Evolutionary conservation across 202 grass and related monocot species (phyloP), one percentile per base, ranked within the genome.

Genomic region (Hordeum pubiflorum): DNA sequence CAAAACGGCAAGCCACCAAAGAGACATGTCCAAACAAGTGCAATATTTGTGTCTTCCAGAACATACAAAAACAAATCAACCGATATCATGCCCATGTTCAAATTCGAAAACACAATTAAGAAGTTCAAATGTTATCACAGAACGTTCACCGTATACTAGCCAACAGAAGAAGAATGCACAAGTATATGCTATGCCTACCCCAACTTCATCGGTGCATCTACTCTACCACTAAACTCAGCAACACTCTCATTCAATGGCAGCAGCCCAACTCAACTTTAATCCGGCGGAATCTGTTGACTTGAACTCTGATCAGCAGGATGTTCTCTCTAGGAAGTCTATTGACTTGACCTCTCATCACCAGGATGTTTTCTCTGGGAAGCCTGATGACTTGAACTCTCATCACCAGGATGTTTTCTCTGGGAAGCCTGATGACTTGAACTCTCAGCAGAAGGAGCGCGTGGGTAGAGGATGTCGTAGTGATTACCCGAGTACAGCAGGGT

Each of bases 391-490:
- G 33, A 22, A 64, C n/a, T 57, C 75, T 55, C 7, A 27, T 48
- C 57, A 79, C 29, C 41, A 22, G 36, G 26, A 21, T 54, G 43
- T 41, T 71, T 31, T 77, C 65, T 24, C 31, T 27, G 21, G 2
- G 3, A 26, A 72, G 22, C 23, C 41, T 24, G 56, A 6, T 63
- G 55, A n/a, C 13, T 76, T 72, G 41, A 39, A 63, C 21, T 37
- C 20, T 10, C 22, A 75, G 36, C 62, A 52, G 34, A 54, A 46
- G 37, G 75, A 79, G 27, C 46, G 10, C 41, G 44, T 27, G 58
- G 81, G 22, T 87, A 83, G 81, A 83, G 9, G 75, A 87, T 75
- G 80, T 84, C 69, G 21, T 80, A 88, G 50, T 88, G 86, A 58
- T 3, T 0, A 29, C 61, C 56, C 23, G 52, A 17, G 67, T 14